A percentile compares a stretch with the other conserved stretches of the same genome.
Conservation (phyloP, 805 yeast genomes). For the Suhomyces tanzawaensis region DNA sequence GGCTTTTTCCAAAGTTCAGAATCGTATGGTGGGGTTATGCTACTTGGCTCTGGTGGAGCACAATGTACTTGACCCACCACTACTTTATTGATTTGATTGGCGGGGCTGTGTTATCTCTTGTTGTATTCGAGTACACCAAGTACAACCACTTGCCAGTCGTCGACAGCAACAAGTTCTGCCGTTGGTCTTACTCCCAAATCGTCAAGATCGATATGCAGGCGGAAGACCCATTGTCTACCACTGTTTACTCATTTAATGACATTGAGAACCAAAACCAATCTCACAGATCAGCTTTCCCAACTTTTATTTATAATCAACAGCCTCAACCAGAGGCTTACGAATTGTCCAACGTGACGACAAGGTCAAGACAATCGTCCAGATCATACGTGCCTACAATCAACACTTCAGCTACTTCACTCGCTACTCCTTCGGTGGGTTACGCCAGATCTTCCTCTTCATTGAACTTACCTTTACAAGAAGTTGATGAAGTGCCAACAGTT, state of each 20-base stretch:
- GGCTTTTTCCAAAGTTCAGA: conserved; percentile 71
- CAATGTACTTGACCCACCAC: conserved; percentile 97
- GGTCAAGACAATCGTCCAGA: conserved; percentile 31
- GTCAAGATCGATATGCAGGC: conserved; percentile 23
- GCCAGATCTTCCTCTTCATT: conserved; percentile 13
- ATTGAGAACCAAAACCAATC: conserved; percentile 5
- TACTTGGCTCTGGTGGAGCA: conserved; percentile 97
- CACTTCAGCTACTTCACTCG: conserved; percentile 1
- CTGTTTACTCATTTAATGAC: conserved; percentile 1
- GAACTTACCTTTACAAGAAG: conserved; percentile 3
- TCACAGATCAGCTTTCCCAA: neutral
- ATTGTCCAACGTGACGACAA: conserved; percentile 18
- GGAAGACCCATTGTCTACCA: conserved; percentile 30
- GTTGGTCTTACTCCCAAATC: conserved; percentile 61
- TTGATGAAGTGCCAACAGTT: neutral
- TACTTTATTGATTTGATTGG: conserved; percentile 90
- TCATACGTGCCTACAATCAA: conserved; percentile 12
- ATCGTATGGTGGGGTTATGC: conserved; percentile 74
- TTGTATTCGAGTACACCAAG: conserved; percentile 67
- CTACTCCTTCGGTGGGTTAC: conserved; percentile 13
- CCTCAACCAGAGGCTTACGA: conserved; percentile 16
- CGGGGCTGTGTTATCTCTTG: conserved; percentile 82
- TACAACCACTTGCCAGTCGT: conserved; percentile 64
- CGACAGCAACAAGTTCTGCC: conserved; percentile 53
- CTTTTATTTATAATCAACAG: conserved; percentile 11